Conservation (phyloP, 148 eudicot species). For the Chenopodium quinoa region DNA sequence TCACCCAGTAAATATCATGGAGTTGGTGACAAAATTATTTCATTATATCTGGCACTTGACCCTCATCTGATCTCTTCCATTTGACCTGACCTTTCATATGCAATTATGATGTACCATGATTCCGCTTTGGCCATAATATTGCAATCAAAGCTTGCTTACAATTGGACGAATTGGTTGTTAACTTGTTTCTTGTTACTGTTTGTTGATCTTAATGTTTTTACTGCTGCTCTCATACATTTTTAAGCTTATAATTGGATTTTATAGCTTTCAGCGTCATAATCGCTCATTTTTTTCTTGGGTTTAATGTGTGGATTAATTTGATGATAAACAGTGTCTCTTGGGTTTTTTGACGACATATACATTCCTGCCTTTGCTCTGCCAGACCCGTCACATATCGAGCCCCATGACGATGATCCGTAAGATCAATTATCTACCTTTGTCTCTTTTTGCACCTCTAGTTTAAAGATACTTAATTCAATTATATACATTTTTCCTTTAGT, state of each 20-base stretch:
- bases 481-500: not conserved
- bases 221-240: not conserved
- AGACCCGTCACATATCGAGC: slow-evolving; percentile 41
- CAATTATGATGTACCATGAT: not conserved
- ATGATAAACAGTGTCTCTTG: slow-evolving; percentile 68
- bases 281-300: not conserved
- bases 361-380: slow-evolving; percentile 59
- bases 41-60: not conserved
- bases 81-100: not conserved
- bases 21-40: not conserved
- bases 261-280: not conserved
- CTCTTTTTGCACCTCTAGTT: slow-evolving; percentile 1
- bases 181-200: not conserved
- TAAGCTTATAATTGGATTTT: not conserved
- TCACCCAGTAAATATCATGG: not conserved
- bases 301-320: not conserved
- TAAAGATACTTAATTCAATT: not conserved
- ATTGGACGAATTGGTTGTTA: not conserved
- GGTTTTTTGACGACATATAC: slow-evolving; percentile 80
- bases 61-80: not conserved
- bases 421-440: slow-evolving; percentile 18
- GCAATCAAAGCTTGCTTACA: not conserved
- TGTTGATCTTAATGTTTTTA: not conserved
- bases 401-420: slow-evolving; percentile 47
- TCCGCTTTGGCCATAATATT: not conserved